phyloP scores from a whole-genome alignment of 169 alveolate species.

The Plasmodium sp. region DNA sequence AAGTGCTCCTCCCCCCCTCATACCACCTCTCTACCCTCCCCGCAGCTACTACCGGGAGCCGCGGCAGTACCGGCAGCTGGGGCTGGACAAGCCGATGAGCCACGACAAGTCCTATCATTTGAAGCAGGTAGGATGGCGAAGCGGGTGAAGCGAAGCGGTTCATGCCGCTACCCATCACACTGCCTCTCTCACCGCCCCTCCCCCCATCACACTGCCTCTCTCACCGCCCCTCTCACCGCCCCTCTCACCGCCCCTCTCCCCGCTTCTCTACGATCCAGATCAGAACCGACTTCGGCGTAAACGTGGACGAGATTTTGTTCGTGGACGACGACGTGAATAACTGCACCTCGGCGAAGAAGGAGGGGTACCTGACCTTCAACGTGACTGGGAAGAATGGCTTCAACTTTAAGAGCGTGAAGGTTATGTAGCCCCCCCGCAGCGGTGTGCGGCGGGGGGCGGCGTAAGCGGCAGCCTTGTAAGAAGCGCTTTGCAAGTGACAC shows the following conservation, averaged over 20 bases:
- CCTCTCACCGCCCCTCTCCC: neutral
- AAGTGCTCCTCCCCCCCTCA: no score
- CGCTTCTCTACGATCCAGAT: neutral
- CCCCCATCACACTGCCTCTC: neutral
- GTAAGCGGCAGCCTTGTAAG: no score
- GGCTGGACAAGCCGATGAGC: conserved; percentile 36
- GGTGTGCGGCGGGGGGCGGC: neutral
- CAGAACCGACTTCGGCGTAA: conserved; percentile 21
- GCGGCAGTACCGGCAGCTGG: conserved; percentile 8
- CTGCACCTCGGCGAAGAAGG: conserved; percentile 45
- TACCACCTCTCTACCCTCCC: neutral
- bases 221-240: neutral
- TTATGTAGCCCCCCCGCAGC: neutral
- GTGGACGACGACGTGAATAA: conserved; percentile 56
- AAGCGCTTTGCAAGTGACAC: neutral
- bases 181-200: neutral
- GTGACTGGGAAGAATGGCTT: conserved; percentile 67
- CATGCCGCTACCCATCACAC: no score
- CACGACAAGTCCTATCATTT: conserved; percentile 49
- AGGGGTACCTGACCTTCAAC: conserved; percentile 52
- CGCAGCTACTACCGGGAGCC: conserved; percentile 45
- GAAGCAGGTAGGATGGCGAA: neutral
- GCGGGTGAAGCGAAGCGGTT: neutral
- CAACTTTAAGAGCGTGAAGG: conserved; percentile 25
- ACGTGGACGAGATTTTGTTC: conserved; percentile 35